These are phyloP conservation scores for Penicillium malachiteum DNA, from an alignment of 495 filamentous ascomycete genomes.

Conservation along the genomic window DNA sequence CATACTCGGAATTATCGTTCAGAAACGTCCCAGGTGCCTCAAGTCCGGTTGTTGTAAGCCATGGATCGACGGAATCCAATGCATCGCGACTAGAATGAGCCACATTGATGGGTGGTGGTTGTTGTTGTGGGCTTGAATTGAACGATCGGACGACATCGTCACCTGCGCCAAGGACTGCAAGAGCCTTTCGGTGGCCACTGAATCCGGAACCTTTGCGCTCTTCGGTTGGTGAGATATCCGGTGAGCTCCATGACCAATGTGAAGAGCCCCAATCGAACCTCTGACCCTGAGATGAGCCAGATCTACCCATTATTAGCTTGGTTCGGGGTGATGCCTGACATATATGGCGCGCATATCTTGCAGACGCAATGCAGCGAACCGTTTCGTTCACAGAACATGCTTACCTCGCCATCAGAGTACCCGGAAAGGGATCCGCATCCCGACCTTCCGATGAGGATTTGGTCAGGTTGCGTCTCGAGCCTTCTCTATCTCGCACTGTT, in stretches of 20 bases:
- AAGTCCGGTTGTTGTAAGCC: constrained; percentile 33
- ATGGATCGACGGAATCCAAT: constrained; percentile 38
- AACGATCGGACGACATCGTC: constrained; percentile 29
- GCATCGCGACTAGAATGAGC: constrained; percentile 22
- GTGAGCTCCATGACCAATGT: constrained; percentile 46
- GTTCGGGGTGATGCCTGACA: neutral
- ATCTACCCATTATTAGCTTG: constrained; percentile 18
- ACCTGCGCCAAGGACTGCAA: constrained; percentile 32
- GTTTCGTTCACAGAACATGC: constrained; percentile 7
- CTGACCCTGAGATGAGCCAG: constrained; percentile 21
- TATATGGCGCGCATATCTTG: neutral
- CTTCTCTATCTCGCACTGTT: constrained; percentile 39
- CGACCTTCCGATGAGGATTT: constrained; percentile 28
- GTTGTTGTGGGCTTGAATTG: constrained; percentile 27
- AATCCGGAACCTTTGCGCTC: constrained; percentile 41
- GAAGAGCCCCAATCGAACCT: constrained; percentile 36
- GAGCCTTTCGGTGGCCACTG: constrained; percentile 39
- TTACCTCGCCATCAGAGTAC: constrained; percentile 41
- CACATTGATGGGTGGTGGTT: constrained; percentile 27
- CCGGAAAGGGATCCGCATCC: constrained; percentile 30
- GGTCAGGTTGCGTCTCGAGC: constrained; percentile 18
- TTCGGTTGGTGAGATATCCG: constrained; percentile 46
- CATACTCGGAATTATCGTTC: constrained; percentile 42
- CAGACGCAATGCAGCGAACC: neutral
- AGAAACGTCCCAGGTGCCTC: constrained; percentile 43